These are phyloP conservation scores for Epichloe sibirici DNA, from an alignment of 2,329 filamentous ascomycete species.

Conservation along the genomic window DNA sequence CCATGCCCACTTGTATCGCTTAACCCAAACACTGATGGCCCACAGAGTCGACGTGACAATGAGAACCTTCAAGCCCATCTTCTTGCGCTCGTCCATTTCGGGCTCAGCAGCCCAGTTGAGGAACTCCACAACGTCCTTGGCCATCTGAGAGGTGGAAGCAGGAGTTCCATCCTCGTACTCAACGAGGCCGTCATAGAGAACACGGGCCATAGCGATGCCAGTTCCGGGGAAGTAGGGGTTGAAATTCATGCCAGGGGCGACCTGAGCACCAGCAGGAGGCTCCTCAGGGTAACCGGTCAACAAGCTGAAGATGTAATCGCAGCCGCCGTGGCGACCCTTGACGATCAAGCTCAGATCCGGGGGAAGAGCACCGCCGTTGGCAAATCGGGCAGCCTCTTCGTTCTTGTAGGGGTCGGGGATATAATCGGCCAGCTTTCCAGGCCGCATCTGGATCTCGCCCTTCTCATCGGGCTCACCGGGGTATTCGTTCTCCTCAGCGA, in stretches of 20 bases:
- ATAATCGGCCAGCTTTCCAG: conserved; percentile 97
- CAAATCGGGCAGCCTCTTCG: conserved; percentile 93
- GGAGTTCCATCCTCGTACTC: conserved; percentile 97
- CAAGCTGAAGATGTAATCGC: conserved; percentile 96
- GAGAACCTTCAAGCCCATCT: conserved; percentile 97
- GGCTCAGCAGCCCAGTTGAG: conserved; percentile 98
- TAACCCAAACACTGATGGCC: conserved; percentile 89
- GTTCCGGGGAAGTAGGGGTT: conserved; percentile 99
- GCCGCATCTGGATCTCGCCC: conserved; percentile 96
- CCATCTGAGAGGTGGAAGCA: conserved; percentile 95
- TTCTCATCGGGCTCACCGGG: conserved; percentile 95
- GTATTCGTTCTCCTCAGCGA: conserved; percentile 98
- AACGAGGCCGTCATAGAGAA: conserved; percentile 91
- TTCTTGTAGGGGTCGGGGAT: conserved; percentile 94
- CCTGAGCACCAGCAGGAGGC: conserved; percentile 74
- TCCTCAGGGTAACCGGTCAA: conserved; percentile 97
- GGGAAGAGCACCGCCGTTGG: conserved; percentile 95
- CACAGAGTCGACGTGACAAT: conserved; percentile 67
- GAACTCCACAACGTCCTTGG: conserved; percentile 98
- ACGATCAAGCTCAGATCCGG: conserved; percentile 96
- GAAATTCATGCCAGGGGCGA: conserved; percentile 92
- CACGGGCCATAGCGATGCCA: conserved; percentile 97
- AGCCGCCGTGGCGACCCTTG: conserved; percentile 95
- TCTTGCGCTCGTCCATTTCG: conserved; percentile 98
- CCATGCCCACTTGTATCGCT: conserved; percentile 98